Conservation (phyloP, 306 rosid genomes). For the Quercus suber region DNA sequence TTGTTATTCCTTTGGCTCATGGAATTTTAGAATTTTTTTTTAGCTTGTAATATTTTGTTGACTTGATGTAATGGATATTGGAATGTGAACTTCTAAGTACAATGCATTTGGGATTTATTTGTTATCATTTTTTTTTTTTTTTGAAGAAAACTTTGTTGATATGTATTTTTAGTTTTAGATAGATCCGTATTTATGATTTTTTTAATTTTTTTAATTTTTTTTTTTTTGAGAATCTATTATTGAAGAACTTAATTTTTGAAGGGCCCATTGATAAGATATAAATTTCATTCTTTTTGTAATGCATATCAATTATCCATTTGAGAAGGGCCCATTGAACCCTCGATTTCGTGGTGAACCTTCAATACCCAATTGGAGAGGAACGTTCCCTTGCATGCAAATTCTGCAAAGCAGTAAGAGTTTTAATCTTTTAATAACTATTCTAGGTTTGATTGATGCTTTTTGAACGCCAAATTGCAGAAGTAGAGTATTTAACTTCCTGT, state of each 20-base stretch:
- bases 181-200: no score
- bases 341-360: conserved; percentile 98
- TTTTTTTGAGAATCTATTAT: conserved; percentile 43
- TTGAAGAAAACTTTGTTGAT: no score
- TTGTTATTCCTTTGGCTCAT: no score
- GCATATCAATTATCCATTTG: conserved; percentile 98
- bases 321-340: conserved; percentile 97
- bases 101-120: no score
- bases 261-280: neutral
- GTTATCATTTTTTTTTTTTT: no score
- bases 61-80: no score
- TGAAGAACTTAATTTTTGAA: neutral
- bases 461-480: neutral
- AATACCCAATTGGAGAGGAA: conserved; percentile 96
- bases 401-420: conserved; percentile 88
- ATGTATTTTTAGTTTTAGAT: no score
- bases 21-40: no score
- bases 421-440: conserved; percentile 14
- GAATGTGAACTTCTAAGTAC: no score
- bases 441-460: neutral
- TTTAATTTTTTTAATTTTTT: neutral
- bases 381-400: conserved; percentile 99
- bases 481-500: neutral
- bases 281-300: conserved; percentile 13
- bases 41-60: no score